phyloP scores from a whole-genome alignment of 805 yeast species.

The Clavispora fructus region DNA sequence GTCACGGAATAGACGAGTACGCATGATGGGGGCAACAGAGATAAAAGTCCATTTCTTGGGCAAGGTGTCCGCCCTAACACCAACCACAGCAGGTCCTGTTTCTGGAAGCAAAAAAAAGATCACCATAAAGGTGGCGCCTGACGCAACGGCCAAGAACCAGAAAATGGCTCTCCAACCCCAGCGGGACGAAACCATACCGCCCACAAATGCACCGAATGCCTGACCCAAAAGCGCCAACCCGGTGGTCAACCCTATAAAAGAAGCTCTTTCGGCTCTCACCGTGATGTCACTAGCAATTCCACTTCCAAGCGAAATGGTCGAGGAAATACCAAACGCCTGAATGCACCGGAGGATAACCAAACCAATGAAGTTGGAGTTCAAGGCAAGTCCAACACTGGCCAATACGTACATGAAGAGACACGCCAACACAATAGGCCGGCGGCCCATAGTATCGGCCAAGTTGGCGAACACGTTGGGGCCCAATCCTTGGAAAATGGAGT shows the following conservation, averaged over 20 bases:
- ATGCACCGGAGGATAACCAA: conserved; percentile 2
- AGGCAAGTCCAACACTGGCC: conserved; percentile 1
- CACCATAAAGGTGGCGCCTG: conserved; percentile 1
- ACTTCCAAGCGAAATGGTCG: conserved; percentile 1
- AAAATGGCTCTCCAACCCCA: conserved; percentile 6
- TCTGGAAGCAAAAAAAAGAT: conserved; percentile 2
- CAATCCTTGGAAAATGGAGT: conserved; percentile 1
- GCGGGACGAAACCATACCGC: conserved; percentile 1
- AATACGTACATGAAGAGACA: neutral
- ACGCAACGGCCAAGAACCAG: conserved; percentile 3
- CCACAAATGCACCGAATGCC: conserved; percentile 3
- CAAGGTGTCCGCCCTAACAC: neutral
- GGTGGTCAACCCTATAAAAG: conserved; percentile 1
- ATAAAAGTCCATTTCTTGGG: neutral
- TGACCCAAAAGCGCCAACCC: conserved; percentile 4
- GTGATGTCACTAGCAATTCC: conserved; percentile 5
- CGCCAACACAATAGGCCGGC: conserved; percentile 1
- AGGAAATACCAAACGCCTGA: conserved; percentile 3
- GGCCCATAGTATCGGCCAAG: conserved; percentile 1
- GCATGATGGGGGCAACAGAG: conserved; percentile 5
- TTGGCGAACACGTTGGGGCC: conserved; percentile 1
- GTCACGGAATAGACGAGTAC: neutral
- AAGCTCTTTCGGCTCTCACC: conserved; percentile 2
- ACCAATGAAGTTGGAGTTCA: neutral
- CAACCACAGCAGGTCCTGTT: conserved; percentile 1